A percentile compares a stretch with the other conserved stretches of the same genome.
These are phyloP conservation scores for Cantharellus cinnabarinus DNA, from an alignment of 768 basidiomycete species.

Conservation along the genomic window DNA sequence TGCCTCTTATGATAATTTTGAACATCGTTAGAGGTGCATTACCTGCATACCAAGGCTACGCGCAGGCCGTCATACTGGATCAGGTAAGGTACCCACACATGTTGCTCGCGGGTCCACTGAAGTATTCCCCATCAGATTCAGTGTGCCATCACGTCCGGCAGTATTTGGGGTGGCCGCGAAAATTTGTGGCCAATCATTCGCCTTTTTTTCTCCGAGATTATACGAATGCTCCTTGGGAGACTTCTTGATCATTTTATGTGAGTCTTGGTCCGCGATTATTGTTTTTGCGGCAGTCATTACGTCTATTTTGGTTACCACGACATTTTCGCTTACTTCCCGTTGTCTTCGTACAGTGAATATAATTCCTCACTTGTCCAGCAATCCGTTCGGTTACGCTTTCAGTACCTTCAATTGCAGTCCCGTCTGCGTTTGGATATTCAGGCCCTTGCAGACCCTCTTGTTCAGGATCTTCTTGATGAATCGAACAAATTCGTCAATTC, in stretches of 20 bases:
- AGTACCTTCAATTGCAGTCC: conserved; percentile 60
- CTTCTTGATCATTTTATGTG: conserved; percentile 55
- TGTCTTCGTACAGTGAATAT: conserved; percentile 24
- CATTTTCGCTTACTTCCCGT: not conserved
- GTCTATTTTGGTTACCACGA: not conserved
- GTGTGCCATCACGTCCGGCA: conserved; percentile 42
- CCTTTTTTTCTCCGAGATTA: conserved; percentile 39
- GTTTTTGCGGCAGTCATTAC: not conserved
- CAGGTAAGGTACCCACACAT: conserved; percentile 31
- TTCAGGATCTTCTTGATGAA: conserved; percentile 66
- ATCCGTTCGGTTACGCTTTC: conserved; percentile 52
- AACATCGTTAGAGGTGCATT: conserved; percentile 55
- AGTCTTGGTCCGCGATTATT: conserved; percentile 15
- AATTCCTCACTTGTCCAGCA: conserved; percentile 59
- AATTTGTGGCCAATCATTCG: conserved; percentile 35
- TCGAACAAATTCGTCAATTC: conserved; percentile 71
- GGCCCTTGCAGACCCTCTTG: conserved; percentile 48
- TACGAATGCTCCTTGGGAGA: conserved; percentile 42
- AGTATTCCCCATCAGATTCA: conserved; percentile 34
- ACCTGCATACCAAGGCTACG: conserved; percentile 69
- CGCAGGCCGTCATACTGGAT: conserved; percentile 68
- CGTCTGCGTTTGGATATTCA: conserved; percentile 60
- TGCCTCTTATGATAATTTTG: conserved; percentile 44
- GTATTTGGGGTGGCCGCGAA: conserved; percentile 20
- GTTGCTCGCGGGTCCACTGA: not conserved